These are phyloP conservation scores for Phytophthora agathidicida DNA, from an alignment of 352 stramenopile genomes.

Conservation along the genomic window DNA sequence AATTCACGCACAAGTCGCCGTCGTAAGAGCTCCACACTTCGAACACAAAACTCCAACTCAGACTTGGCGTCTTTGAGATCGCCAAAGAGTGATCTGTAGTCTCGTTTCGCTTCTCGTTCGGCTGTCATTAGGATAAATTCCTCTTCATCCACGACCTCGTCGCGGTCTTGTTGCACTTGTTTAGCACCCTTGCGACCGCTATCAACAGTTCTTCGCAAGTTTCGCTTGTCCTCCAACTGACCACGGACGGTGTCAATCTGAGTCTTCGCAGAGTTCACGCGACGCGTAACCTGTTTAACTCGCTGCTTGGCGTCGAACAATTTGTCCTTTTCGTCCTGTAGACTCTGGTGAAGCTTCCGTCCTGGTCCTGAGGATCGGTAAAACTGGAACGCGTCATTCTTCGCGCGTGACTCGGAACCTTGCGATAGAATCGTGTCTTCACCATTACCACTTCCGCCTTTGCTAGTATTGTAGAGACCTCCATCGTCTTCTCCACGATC, in stretches of 20 bases:
- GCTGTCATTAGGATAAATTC: conserved; percentile 90
- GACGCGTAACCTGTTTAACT: conserved; percentile 68
- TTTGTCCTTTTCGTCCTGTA: conserved; percentile 80
- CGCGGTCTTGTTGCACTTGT: conserved; percentile 34
- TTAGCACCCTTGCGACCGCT: not conserved
- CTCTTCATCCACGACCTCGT: conserved; percentile 92
- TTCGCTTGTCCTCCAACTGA: conserved; percentile 73
- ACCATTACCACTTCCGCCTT: not conserved
- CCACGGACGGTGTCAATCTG: conserved; percentile 72
- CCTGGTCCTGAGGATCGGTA: conserved; percentile 61
- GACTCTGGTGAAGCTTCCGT: conserved; percentile 59
- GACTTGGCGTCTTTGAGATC: conserved; percentile 81
- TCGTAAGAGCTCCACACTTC: conserved; percentile 76
- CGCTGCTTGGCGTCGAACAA: conserved; percentile 75
- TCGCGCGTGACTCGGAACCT: conserved; percentile 32
- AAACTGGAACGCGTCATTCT: conserved; percentile 78
- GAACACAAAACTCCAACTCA: conserved; percentile 69
- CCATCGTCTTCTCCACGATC: conserved; percentile 30
- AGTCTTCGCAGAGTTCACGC: conserved; percentile 82
- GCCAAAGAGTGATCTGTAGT: conserved; percentile 84
- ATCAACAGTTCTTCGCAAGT: conserved; percentile 24
- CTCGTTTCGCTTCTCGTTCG: conserved; percentile 86
- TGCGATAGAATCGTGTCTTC: conserved; percentile 12
- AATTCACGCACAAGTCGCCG: conserved; percentile 85
- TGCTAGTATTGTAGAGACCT: conserved; percentile 4